A percentile compares a stretch with the other conserved stretches of the same genome.
These are phyloP conservation scores for Torulaspora microellipsoides DNA, from an alignment of 805 yeast genomes.

Conservation along the genomic window DNA sequence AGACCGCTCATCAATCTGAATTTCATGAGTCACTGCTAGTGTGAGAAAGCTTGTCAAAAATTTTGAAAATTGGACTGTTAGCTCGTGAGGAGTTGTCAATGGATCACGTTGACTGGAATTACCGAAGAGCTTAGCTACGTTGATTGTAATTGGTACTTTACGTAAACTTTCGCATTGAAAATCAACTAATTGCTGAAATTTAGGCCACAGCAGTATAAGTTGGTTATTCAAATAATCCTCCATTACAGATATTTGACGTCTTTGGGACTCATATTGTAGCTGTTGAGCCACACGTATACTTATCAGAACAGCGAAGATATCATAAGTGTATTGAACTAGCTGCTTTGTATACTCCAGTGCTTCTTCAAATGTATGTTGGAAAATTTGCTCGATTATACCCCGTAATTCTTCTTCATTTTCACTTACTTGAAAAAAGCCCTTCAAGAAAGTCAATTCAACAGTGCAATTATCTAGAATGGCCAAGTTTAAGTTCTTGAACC, in stretches of 20 bases:
- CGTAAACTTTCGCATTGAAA: slow-evolving; percentile 70
- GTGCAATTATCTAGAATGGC: slow-evolving; percentile 73
- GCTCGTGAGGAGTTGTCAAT: slow-evolving; percentile 45
- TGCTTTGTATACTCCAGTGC: slow-evolving; percentile 48
- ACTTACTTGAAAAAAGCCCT: slow-evolving; percentile 59
- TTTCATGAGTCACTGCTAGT: slow-evolving; percentile 39
- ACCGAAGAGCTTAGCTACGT: slow-evolving; percentile 31
- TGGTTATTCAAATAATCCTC: slow-evolving; percentile 67
- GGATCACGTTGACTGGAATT: slow-evolving; percentile 25
- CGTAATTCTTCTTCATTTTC: slow-evolving; percentile 41
- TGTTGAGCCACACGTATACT: slow-evolving; percentile 68
- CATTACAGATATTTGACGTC: slow-evolving; percentile 58
- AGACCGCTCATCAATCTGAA: slow-evolving; percentile 31
- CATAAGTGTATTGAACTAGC: slow-evolving; percentile 45
- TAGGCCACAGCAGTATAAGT: slow-evolving; percentile 77
- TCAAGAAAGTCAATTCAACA: slow-evolving; percentile 69
- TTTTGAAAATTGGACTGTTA: slow-evolving; percentile 78
- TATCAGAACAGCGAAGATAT: slow-evolving; percentile 72
- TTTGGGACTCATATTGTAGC: slow-evolving; percentile 61
- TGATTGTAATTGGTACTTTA: slow-evolving; percentile 37
- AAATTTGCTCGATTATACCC: slow-evolving; percentile 46
- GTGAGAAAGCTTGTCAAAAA: slow-evolving; percentile 66
- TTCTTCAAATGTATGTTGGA: slow-evolving; percentile 47
- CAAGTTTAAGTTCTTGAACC: slow-evolving; percentile 65
- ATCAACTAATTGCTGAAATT: slow-evolving; percentile 71